These are phyloP conservation scores for Amaranthus tricolor DNA, from an alignment of 179 eudicot genomes.

Conservation along the genomic window DNA sequence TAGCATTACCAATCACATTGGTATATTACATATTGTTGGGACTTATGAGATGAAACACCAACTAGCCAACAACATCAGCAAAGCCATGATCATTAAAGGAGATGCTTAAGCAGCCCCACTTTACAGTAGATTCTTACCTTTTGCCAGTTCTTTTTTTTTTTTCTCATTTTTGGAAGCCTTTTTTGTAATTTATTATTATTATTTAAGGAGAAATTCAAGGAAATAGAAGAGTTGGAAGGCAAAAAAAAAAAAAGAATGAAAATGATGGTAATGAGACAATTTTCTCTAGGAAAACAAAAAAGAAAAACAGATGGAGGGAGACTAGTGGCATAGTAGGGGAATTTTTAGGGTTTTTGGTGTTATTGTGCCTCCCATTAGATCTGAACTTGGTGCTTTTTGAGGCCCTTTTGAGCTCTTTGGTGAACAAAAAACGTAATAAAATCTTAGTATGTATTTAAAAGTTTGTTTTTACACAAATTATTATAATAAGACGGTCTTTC, in stretches of 20 bases:
- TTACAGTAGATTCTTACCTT: slow-evolving; percentile 19
- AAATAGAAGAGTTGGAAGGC: background rate
- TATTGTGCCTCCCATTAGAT: background rate
- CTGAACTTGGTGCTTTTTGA: background rate
- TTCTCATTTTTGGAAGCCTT: background rate
- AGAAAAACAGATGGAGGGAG: slow-evolving; percentile 1
- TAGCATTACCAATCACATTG: slow-evolving; percentile 26
- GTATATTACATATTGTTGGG: slow-evolving; percentile 25
- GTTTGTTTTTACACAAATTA: background rate
- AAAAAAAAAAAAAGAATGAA: background rate
- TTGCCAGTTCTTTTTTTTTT: slow-evolving; percentile 1
- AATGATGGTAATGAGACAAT: background rate
- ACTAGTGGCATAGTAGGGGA: background rate
- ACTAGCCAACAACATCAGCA: background rate
- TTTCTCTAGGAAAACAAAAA: background rate
- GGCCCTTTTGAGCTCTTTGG: slow-evolving; percentile 5
- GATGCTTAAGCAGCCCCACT: slow-evolving; percentile 7
- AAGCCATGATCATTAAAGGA: slow-evolving; percentile 7
- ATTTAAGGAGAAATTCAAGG: slow-evolving; percentile 7
- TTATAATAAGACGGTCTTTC: no score
- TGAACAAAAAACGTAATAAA: slow-evolving; percentile 6
- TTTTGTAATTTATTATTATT: slow-evolving; percentile 15
- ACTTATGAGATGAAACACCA: slow-evolving; percentile 8
- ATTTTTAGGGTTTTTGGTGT: background rate
- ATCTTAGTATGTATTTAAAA: slow-evolving; percentile 9